These are phyloP conservation scores for Ceriops decandra DNA, from an alignment of 345 rosid genomes.

Conservation along the genomic window DNA sequence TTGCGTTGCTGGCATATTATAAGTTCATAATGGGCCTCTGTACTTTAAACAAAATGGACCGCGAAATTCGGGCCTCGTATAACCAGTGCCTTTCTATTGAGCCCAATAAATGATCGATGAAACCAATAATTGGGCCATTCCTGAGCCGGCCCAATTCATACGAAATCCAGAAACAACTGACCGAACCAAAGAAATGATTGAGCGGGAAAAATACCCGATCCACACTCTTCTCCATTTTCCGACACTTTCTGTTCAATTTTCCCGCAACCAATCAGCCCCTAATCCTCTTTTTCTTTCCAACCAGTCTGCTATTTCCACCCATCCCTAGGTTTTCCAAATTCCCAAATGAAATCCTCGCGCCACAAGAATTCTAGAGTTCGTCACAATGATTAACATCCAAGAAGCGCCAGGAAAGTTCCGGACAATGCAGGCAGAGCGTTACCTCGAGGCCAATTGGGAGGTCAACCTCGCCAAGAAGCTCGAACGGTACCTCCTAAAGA, in stretches of 20 bases:
- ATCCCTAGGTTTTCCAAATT: not conserved
- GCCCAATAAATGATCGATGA: too few species aligned
- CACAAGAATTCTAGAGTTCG: not conserved
- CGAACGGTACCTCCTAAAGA: constrained; percentile 78
- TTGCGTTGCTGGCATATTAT: too few species aligned
- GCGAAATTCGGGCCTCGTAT: too few species aligned
- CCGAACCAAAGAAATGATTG: too few species aligned
- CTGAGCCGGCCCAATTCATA: too few species aligned
- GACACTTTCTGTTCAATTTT: not conserved
- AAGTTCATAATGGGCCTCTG: too few species aligned
- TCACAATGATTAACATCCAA: constrained; percentile 29
- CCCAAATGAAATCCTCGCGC: not conserved
- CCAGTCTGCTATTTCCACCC: not conserved
- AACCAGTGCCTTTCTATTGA: too few species aligned
- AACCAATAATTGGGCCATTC: too few species aligned
- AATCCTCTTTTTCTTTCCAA: not conserved
- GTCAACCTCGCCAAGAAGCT: constrained; percentile 78
- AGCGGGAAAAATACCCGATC: too few species aligned
- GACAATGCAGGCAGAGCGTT: constrained; percentile 71
- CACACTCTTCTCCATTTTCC: not conserved
- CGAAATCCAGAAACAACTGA: too few species aligned
- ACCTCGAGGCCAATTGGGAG: constrained; percentile 86
- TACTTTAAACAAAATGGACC: too few species aligned
- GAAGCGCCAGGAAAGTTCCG: constrained; percentile 40
- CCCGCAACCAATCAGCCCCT: not conserved